phyloP scores from a whole-genome alignment of 2,329 filamentous ascomycete genomes.

The Aschersonia sp. region DNA sequence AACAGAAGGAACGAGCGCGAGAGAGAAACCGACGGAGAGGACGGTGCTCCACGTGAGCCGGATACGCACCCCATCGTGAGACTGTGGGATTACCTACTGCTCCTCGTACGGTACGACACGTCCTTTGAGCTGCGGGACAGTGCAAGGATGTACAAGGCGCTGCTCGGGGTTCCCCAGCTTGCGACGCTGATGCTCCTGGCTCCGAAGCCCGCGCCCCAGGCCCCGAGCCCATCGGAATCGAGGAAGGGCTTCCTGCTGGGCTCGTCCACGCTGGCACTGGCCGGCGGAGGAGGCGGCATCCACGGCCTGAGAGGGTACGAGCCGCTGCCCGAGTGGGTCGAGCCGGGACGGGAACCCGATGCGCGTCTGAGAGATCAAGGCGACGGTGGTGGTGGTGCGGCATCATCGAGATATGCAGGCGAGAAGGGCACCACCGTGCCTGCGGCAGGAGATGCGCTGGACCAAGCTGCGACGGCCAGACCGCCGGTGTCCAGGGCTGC shows the following conservation, averaged over 20 bases:
- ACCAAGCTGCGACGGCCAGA: constrained; percentile 31
- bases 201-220: constrained; percentile 85
- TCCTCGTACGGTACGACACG: constrained; percentile 80
- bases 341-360: constrained; percentile 66
- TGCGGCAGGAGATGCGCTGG: constrained; percentile 49
- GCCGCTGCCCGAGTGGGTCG: constrained; percentile 71
- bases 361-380: constrained; percentile 52
- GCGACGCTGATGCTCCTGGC: constrained; percentile 83
- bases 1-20: constrained; percentile 40
- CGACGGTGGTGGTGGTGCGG: constrained; percentile 6
- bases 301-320: constrained; percentile 70
- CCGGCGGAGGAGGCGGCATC: constrained; percentile 51
- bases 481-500: constrained; percentile 24
- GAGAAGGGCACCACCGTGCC: constrained; percentile 20
- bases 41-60: constrained; percentile 15
- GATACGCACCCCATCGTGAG: constrained; percentile 52
- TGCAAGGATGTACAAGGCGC: constrained; percentile 71
- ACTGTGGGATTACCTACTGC: constrained; percentile 72
- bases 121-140: constrained; percentile 93
- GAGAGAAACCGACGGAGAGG: constrained; percentile 11
- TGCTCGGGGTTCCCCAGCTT: constrained; percentile 72
- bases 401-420: constrained; percentile 15
- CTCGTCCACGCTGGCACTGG: constrained; percentile 73
- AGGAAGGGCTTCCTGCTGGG: constrained; percentile 68
- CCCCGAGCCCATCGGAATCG: constrained; percentile 75